These are phyloP conservation scores for Antarctomyces pellizariae DNA, from an alignment of 495 filamentous ascomycete species.

Conservation along the genomic window DNA sequence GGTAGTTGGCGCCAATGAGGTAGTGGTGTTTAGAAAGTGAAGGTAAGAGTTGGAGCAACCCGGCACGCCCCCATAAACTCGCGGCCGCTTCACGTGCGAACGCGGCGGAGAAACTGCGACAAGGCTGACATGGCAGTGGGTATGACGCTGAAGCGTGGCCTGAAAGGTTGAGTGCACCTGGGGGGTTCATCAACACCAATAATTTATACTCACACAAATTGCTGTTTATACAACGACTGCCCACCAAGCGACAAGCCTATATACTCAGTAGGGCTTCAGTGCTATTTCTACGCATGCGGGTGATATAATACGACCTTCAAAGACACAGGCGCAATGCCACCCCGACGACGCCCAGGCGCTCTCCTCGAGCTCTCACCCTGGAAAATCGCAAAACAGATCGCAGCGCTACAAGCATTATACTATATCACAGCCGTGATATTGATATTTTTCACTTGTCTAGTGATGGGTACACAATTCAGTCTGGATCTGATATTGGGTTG, in stretches of 20 bases:
- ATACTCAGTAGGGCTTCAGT: constrained; percentile 2
- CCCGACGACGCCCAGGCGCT: constrained; percentile 55
- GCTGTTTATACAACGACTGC: constrained; percentile 1
- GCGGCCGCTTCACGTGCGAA: too few species aligned
- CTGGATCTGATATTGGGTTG: constrained; percentile 57
- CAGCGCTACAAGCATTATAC: constrained; percentile 63
- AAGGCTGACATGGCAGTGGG: too few species aligned
- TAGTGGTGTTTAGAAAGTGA: too few species aligned
- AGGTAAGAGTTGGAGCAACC: too few species aligned
- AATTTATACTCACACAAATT: too few species aligned
- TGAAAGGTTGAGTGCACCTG: too few species aligned
- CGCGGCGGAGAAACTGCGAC: too few species aligned
- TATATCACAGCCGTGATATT: constrained; percentile 52
- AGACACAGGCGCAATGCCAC: constrained; percentile 31
- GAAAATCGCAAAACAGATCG: constrained; percentile 70
- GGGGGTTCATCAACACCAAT: too few species aligned
- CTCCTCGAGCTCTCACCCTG: constrained; percentile 62
- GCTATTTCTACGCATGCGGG: constrained; percentile 3
- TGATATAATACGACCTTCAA: constrained; percentile 1
- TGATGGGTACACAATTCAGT: constrained; percentile 50
- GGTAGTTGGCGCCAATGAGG: too few species aligned
- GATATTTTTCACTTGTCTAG: constrained; percentile 71
- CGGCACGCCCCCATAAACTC: too few species aligned
- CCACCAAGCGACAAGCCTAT: constrained; percentile 8
- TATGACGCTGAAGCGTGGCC: too few species aligned